These are phyloP conservation scores for Beauveria bassiana DNA, from an alignment of 2,329 filamentous ascomycete species.

Conservation along the genomic window DNA sequence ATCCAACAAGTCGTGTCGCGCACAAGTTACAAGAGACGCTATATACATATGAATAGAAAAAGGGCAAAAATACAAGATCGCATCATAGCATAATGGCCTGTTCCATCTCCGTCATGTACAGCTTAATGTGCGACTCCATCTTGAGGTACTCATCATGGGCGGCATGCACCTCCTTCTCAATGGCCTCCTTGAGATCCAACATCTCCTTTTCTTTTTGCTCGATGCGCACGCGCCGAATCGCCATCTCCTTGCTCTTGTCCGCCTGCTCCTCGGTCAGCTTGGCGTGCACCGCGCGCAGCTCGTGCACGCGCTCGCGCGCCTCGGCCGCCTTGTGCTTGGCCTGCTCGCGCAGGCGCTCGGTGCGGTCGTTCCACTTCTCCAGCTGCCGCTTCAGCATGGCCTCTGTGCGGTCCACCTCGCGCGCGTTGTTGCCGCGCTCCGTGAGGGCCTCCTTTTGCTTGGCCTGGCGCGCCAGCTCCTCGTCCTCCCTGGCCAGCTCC, in stretches of 20 bases:
- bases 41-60: background rate
- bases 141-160: slow-evolving; percentile 94
- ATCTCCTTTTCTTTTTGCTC: slow-evolving; percentile 99
- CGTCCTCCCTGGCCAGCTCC: slow-evolving; percentile 87
- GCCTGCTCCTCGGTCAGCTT: slow-evolving; percentile 75
- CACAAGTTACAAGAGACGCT: background rate
- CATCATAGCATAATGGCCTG: slow-evolving; percentile 54
- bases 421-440: slow-evolving; percentile 80
- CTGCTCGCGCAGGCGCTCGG: slow-evolving; percentile 72
- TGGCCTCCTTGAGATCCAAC: slow-evolving; percentile 94
- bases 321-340: slow-evolving; percentile 73
- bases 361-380: slow-evolving; percentile 77
- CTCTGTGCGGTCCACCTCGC: slow-evolving; percentile 86
- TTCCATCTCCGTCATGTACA: slow-evolving; percentile 99
- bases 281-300: slow-evolving; percentile 71
- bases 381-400: slow-evolving; percentile 76
- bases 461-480: slow-evolving; percentile 72
- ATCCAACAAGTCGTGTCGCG: background rate
- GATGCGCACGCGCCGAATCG: slow-evolving; percentile 83
- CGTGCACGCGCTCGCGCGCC: slow-evolving; percentile 85
- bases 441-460: slow-evolving; percentile 80
- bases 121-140: slow-evolving; percentile 92
- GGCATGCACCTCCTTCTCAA: slow-evolving; percentile 85
- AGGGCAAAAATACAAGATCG: background rate
- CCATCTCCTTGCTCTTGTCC: slow-evolving; percentile 86